Base-by-base conservation (phyloP, 306 rosid genomes). In the cucumber (Cucumis sativus) region DNA sequence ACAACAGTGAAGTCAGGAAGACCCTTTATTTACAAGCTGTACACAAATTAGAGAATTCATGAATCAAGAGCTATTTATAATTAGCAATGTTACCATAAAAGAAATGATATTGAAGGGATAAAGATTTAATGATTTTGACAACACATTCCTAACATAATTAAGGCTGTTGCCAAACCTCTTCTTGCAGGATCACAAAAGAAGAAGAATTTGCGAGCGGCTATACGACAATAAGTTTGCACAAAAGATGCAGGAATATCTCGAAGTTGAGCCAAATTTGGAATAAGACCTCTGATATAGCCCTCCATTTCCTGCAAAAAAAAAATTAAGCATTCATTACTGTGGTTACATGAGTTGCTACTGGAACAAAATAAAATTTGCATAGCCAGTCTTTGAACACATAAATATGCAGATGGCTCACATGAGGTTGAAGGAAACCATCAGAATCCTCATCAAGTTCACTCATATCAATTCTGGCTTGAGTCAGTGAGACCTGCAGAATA, bases 371-470 rank as follows among this genome's bases (percentile, higher is more conserved):
- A 57, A 65, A 25, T 72, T 13, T 10, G 12, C 74, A 67, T 18
- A 56, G 80, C 79, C 39, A 82, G 79, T 35, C 35, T 71, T 79
- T 69, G 21, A 70, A 78, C 80, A 79, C 54, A 17, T 45, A 75
- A 83, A 13, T 71, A 78, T 79, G 79, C 79, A 39, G 75, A 77
- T 70, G 78, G 82, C 76, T 74, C 86, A 96, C 99, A 69, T 86
- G 93, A 77, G 86, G 86, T 79, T 91, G 98, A 84, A 96, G 98
- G 84, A 92, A 92, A 56, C 99, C 99, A 86, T 96, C 99, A 47
- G 99, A 96, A 83, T 96, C 99, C 84, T 88, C 97, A 62, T 96
- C 99, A 54, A 96, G 96, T 86, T 96, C 99, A 76, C 99, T 96
- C 99, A 92, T 96, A 82, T 96, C 99, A 83, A 96, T 96, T 81